A percentile compares a stretch with the other conserved stretches of the same genome.
These are phyloP conservation scores for Phytophthora multivora DNA, from an alignment of 352 stramenopile genomes.

Conservation along the genomic window DNA sequence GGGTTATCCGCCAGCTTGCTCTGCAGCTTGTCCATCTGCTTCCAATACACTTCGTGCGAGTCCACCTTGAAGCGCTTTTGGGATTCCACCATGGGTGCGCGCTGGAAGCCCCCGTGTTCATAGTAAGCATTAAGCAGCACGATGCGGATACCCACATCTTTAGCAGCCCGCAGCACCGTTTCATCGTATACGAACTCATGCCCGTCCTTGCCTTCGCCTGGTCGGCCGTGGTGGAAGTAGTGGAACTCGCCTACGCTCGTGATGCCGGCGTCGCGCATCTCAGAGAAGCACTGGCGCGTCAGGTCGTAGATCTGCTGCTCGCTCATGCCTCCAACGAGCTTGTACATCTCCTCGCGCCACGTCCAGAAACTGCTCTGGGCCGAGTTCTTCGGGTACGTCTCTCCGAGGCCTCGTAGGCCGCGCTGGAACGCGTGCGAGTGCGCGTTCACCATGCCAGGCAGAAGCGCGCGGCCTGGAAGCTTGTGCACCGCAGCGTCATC, in stretches of 20 bases:
- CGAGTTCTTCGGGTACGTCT: constrained; percentile 66
- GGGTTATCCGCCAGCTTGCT: constrained; percentile 24
- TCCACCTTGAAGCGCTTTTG: constrained; percentile 79
- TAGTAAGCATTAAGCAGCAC: constrained; percentile 83
- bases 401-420: constrained; percentile 68
- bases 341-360: constrained; percentile 87
- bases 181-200: constrained; percentile 71
- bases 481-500: constrained; percentile 23
- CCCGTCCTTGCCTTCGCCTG: constrained; percentile 37
- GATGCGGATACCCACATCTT: constrained; percentile 71
- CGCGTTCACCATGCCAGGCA: constrained; percentile 82
- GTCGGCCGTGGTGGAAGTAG: constrained; percentile 74
- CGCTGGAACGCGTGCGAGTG: constrained; percentile 84
- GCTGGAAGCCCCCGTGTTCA: constrained; percentile 69
- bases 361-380: constrained; percentile 77
- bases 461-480: constrained; percentile 53
- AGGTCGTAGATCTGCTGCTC: constrained; percentile 67
- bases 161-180: constrained; percentile 64
- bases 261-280: constrained; percentile 80
- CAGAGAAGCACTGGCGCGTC: constrained; percentile 76
- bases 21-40: constrained; percentile 64
- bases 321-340: constrained; percentile 70
- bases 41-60: constrained; percentile 69
- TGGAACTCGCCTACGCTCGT: constrained; percentile 83
- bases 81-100: constrained; percentile 57